These are phyloP conservation scores for Phytophthora uliginosa DNA, from an alignment of 352 stramenopile species.

Conservation along the genomic window DNA sequence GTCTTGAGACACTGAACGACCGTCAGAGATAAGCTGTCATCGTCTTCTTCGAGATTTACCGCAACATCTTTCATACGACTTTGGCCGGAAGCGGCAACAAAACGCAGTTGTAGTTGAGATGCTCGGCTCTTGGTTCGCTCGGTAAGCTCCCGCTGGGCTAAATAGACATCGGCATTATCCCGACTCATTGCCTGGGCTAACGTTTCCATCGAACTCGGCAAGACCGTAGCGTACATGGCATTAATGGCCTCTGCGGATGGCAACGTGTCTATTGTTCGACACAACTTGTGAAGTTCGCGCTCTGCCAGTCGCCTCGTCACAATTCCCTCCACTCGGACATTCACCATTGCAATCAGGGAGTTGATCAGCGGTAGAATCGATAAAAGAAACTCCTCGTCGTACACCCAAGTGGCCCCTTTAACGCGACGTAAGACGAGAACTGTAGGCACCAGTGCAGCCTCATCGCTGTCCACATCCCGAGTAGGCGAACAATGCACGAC, in stretches of 20 bases:
- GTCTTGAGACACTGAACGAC: conserved; percentile 58
- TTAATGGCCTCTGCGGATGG: conserved; percentile 24
- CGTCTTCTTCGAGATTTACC: conserved; percentile 35
- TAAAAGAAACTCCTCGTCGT: conserved; percentile 68
- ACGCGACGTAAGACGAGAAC: conserved; percentile 63
- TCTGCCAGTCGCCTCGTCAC: conserved; percentile 44
- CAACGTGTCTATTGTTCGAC: conserved; percentile 18
- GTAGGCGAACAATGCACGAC: conserved; percentile 34
- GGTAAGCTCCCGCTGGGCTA: conserved; percentile 45
- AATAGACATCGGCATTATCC: conserved; percentile 56
- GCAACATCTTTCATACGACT: conserved; percentile 63
- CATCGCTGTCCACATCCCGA: conserved; percentile 43
- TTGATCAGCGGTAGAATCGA: conserved; percentile 56
- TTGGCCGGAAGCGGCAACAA: conserved; percentile 46
- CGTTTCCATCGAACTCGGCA: conserved; percentile 42
- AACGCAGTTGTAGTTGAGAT: conserved; percentile 40
- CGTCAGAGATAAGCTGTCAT: conserved; percentile 42
- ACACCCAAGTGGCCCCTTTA: conserved; percentile 55
- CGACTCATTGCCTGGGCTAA: conserved; percentile 41
- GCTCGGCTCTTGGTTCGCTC: conserved; percentile 19
- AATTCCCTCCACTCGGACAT: conserved; percentile 60
- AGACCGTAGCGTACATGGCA: conserved; percentile 26
- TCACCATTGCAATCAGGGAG: conserved; percentile 52
- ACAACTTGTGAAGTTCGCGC: conserved; percentile 31
- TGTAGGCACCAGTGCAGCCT: conserved; percentile 26